These are phyloP conservation scores for Mytilinidion resinicola DNA, from an alignment of 495 filamentous ascomycete genomes.

Conservation along the genomic window DNA sequence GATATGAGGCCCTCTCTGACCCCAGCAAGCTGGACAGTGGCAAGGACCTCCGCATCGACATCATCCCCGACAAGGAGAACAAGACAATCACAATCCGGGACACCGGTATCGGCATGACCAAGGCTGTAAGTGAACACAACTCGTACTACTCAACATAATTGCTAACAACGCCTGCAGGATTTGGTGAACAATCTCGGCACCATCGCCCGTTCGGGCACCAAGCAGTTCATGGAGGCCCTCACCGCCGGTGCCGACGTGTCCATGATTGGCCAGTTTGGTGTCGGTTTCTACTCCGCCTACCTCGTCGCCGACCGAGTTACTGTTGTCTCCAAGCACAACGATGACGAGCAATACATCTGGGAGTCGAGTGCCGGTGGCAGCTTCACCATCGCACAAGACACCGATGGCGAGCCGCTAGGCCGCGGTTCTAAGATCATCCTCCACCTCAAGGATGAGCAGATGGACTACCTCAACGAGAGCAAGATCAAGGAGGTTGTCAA, in stretches of 20 bases:
- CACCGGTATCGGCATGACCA: constrained; percentile 99
- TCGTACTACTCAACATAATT: constrained; percentile 8
- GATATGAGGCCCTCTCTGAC: constrained; percentile 95
- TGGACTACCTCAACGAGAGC: constrained; percentile 94
- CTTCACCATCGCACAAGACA: constrained; percentile 88
- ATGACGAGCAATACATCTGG: constrained; percentile 99
- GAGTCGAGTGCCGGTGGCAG: constrained; percentile 96
- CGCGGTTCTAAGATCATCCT: constrained; percentile 98
- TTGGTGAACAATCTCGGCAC: constrained; percentile 99
- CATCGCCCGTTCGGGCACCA: constrained; percentile 96
- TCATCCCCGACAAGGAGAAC: constrained; percentile 90
- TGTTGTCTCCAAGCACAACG: constrained; percentile 96
- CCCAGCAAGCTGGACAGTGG: constrained; percentile 90
- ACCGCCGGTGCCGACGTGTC: constrained; percentile 98
- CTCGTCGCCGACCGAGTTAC: constrained; percentile 95
- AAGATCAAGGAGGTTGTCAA: constrained; percentile 99
- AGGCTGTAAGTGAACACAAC: constrained; percentile 69
- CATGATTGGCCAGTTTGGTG: constrained; percentile 99
- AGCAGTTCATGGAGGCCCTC: constrained; percentile 99
- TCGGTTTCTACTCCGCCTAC: constrained; percentile 99
- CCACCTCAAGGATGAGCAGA: constrained; percentile 98
- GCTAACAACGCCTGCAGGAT: constrained; percentile 52
- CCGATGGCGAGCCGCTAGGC: constrained; percentile 80
- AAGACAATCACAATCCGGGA: constrained; percentile 97
- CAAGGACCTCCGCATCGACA: constrained; percentile 97